Base-by-base conservation (phyloP, 106 monocot species). In the Amphibolis antarctica region DNA sequence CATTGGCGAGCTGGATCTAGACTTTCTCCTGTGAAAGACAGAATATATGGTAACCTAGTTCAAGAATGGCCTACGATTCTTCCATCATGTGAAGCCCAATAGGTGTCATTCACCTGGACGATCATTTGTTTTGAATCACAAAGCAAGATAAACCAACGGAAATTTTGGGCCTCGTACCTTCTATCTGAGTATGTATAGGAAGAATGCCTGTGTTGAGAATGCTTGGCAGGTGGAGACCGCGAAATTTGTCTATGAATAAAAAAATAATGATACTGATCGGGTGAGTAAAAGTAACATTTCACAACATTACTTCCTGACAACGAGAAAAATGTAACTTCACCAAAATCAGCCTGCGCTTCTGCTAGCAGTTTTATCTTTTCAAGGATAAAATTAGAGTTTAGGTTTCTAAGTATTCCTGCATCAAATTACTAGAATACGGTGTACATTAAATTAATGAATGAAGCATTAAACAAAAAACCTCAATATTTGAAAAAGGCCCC, bases 181-280 rank as follows among this genome's bases (percentile, higher is more conserved):
- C 60, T 70, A 0, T 77, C 66, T 46, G 67, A 26, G 60, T 84
- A 73, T 67, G 86, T 77, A 74, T 76, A 69, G 55, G 86, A 80
- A 73, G 86, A 84, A 79, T 86, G 79, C 72, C 83, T 81, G 79
- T 72, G 79, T 64, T 87, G 92, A 71, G 92, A 84, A 81, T 92
- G 84, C 84, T 87, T 92, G 79, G 79, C 80, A 84, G 57, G 78
- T 75, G 86, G 92, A 79, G 92, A 92, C 83, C 86, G 75, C 78
- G 92, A 92, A 72, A 53, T 70, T 78, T 76, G 92, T 92, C 92
- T 92, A 87, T 47, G 86, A 76, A 92, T 81, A 79, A 78, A 78
- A 76, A 70, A 64, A 78, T 79, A 53, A 86, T 86, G 59, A 91
- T 75, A 75, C 83, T 79, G 58, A 67, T 66, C 49, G 58, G 64